A percentile compares a stretch with the other conserved stretches of the same genome.
Conservation (phyloP, 179 eudicot species). For the Beta corolliflora region DNA sequence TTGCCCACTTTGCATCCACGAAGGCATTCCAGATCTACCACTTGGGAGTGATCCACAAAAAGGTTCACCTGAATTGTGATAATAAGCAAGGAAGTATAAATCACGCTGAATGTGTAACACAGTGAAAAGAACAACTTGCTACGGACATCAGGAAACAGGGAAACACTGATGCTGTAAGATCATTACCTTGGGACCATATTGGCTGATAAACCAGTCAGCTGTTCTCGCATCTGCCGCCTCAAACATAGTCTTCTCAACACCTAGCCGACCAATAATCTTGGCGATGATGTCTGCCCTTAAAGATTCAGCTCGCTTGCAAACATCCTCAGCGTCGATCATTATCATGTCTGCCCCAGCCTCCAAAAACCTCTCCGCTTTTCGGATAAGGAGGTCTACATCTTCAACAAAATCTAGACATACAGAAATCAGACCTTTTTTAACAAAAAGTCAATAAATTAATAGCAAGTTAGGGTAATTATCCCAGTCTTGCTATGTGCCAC, state of each 20-base stretch:
- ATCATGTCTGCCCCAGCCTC: constrained; percentile 99
- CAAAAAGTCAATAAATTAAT: background rate
- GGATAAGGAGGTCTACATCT: constrained; percentile 77
- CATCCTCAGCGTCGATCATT: constrained; percentile 85
- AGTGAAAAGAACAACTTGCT: background rate
- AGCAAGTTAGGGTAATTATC: background rate
- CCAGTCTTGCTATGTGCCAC: background rate
- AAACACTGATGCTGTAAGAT: background rate
- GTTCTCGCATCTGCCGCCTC: constrained; percentile 76
- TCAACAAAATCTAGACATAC: constrained; percentile 63
- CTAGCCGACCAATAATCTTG: constrained; percentile 81
- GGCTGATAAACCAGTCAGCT: constrained; percentile 86
- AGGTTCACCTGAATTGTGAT: constrained; percentile 71
- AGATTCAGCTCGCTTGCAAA: constrained; percentile 69
- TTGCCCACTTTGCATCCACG: constrained; percentile 76
- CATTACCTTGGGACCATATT: constrained; percentile 89
- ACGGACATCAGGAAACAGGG: background rate
- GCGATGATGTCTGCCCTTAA: constrained; percentile 77
- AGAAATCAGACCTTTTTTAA: background rate
- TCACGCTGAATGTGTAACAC: background rate
- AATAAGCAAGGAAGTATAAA: background rate
- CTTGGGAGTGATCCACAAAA: constrained; percentile 89
- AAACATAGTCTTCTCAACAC: constrained; percentile 90
- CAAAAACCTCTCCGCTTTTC: constrained; percentile 89
- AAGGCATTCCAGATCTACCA: constrained; percentile 83